Evolutionary conservation across 2,329 filamentous ascomycete genomes (phyloP), one percentile per base, ranked within the genome.

Genomic region (Trichoderma gracile): DNA sequence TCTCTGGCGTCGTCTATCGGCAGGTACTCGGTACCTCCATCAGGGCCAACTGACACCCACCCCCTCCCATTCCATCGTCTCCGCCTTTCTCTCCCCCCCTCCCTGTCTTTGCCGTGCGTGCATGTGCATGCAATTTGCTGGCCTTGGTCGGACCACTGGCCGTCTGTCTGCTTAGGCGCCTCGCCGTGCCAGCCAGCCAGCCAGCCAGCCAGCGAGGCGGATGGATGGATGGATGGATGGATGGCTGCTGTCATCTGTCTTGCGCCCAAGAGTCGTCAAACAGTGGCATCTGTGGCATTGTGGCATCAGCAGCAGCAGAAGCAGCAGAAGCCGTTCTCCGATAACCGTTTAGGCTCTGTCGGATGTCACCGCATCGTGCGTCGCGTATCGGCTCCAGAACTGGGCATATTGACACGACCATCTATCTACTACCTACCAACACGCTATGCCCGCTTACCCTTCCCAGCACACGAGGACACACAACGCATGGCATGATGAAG

Each of bases 51-150:
- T 14, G 30, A 61, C 58, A 46, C 58, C 38, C 58, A 47, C 60
- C 50, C 52, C 60, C 50, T 40, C 43, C 42, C 52, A 63, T 63
- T 63, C 60, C 60, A 47, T 46, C 30, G 52, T 63, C 60, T 63
- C 60, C 60, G 60, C 60, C 50, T 63, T 63, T 45, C 23, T 53
- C n/a, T n/a, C n/a, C n/a, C 49, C 58, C 46, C 58, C 58, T 61
- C 58, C 58, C 58, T 61, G 58, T 52, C 38, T 61, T 53, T 61
- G 47, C 58, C 58, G 58, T 61, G 58, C 58, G 58, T 61, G 58
- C 58, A 61, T 61, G 57, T 46, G 60, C 60, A 63, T 55, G 60
- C 60, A 63, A 54, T 55, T 63, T 63, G 50, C 60, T 63, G 60
- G 60, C 40, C 46, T 45, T 27, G 58, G 46, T 62, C 46, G 59